These are phyloP conservation scores for Fusarium odoratissimum DNA, from an alignment of 2,329 filamentous ascomycete genomes.

Conservation along the genomic window DNA sequence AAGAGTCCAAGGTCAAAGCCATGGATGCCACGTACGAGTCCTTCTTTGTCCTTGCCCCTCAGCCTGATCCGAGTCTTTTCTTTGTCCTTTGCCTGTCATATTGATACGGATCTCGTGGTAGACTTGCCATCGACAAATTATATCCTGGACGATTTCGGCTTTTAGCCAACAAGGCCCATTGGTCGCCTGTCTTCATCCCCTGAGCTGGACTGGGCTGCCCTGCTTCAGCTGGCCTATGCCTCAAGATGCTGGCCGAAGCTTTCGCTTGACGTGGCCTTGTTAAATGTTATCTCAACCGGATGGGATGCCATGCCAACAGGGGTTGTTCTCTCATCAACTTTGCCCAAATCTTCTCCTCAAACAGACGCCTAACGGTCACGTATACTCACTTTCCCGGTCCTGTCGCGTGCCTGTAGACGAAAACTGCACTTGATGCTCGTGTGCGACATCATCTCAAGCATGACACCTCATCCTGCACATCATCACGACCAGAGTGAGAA, in stretches of 20 bases:
- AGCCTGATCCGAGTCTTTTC: not conserved
- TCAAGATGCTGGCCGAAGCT: not conserved
- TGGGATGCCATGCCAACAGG: slow-evolving; percentile 4
- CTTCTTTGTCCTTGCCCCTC: not conserved
- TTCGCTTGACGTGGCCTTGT: slow-evolving; percentile 24
- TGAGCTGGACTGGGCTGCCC: slow-evolving; percentile 6
- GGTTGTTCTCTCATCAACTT: slow-evolving; percentile 24
- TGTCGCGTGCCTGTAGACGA: slow-evolving; percentile 33
- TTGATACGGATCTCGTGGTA: not conserved
- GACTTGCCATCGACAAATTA: slow-evolving; percentile 2
- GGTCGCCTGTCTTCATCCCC: not conserved
- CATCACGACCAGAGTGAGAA: slow-evolving; percentile 27
- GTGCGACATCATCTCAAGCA: slow-evolving; percentile 39
- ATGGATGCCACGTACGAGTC: not conserved
- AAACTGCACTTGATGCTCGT: slow-evolving; percentile 25
- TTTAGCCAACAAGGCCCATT: not conserved
- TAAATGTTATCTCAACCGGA: slow-evolving; percentile 25
- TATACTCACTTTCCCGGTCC: slow-evolving; percentile 3
- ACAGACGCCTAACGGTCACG: slow-evolving; percentile 5
- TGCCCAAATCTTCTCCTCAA: slow-evolving; percentile 7
- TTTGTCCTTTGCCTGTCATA: slow-evolving; percentile 1
- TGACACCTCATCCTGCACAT: slow-evolving; percentile 41
- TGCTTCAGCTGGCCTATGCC: slow-evolving; percentile 24
- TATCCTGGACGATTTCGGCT: not conserved
- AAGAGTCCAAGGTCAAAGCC: slow-evolving; percentile 2